Base-by-base conservation (phyloP, 169 alveolate genomes). In the Pseudocohnilembus persalinus region DNA sequence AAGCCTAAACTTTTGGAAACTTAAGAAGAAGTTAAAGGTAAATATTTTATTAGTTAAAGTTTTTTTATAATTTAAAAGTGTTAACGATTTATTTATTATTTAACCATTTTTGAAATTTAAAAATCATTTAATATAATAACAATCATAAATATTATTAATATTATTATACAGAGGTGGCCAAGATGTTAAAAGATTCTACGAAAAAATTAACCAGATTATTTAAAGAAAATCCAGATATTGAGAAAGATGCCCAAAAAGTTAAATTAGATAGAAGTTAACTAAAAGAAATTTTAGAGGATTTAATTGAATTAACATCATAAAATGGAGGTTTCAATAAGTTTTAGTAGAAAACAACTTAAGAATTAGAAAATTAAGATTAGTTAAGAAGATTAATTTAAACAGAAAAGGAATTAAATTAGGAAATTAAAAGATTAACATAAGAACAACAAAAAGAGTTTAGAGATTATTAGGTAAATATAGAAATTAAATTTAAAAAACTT, bases 191-290 rank as follows among this genome's bases (percentile, higher is more conserved):
- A 34, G 90, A 86, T n/a, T 79, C 87, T 74, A 86, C 90, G 0
- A 86, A 86, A 78, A 86, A 86, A 76, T 86, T 86, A 74, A 80
- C 87, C 33, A 79, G 90, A 34, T 65, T 86, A 33, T 86, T 86
- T 80, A 86, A 86, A 27, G 90, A 86, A 64, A 86, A 86, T 72
- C 90, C 90, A 28, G 79, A 86, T 81, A 73, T 86, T 26, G 90
- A 86, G 35, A 72, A 76, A 11, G 90, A 86, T 81, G 83, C 90
- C 31, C 74, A 35, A 29, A 86, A 86, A 75, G 90, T 86, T 6
- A 31, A 34, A 65, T 64, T 64, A 32, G 90, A 86, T 26, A 79
- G 90, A 74, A n/a, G n/a, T n/a, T 68, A 68, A 33, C 76, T 76
- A 79, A 80, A 80, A 32, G 81, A 74, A 24, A 30, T 33, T 28